phyloP scores from a whole-genome alignment of 306 rosid genomes.

The Hippophae tibetana region DNA sequence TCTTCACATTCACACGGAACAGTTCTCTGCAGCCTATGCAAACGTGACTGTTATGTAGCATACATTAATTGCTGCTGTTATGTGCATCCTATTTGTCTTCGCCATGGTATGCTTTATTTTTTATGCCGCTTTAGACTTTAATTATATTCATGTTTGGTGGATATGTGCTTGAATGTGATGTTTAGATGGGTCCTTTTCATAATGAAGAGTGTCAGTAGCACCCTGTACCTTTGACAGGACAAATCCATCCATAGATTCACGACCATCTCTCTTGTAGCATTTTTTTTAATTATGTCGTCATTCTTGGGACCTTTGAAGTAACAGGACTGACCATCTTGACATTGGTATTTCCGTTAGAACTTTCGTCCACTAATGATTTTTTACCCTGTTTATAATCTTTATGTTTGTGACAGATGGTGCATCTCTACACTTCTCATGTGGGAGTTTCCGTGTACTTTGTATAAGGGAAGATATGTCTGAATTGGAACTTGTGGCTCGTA shows the following conservation, averaged over 20 bases:
- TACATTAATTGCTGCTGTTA: constrained; percentile 67
- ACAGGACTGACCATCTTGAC: not conserved
- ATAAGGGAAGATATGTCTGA: constrained; percentile 66
- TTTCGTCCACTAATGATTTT: not conserved
- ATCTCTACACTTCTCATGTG: constrained; percentile 64
- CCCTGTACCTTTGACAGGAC: no score
- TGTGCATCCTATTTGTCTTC: constrained; percentile 74
- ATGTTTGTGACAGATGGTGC: constrained; percentile 39
- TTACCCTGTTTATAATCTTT: not conserved
- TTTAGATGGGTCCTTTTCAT: no score
- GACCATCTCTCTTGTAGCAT: no score
- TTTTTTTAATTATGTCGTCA: no score
- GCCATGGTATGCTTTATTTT: constrained; percentile 59
- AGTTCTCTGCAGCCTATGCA: constrained; percentile 81
- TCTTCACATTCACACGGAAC: constrained; percentile 54
- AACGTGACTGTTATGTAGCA: constrained; percentile 77
- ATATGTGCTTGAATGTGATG: no score
- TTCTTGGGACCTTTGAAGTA: not conserved
- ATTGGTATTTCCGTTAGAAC: not conserved
- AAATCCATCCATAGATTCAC: no score
- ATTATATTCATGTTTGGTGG: no score
- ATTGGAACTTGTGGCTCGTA: constrained; percentile 77
- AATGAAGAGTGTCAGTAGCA: no score
- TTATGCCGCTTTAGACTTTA: constrained; percentile 1
- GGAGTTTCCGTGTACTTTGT: constrained; percentile 41